Base-by-base conservation (phyloP, 1,284 basidiomycete species). In the Cryptococcus sp. region DNA sequence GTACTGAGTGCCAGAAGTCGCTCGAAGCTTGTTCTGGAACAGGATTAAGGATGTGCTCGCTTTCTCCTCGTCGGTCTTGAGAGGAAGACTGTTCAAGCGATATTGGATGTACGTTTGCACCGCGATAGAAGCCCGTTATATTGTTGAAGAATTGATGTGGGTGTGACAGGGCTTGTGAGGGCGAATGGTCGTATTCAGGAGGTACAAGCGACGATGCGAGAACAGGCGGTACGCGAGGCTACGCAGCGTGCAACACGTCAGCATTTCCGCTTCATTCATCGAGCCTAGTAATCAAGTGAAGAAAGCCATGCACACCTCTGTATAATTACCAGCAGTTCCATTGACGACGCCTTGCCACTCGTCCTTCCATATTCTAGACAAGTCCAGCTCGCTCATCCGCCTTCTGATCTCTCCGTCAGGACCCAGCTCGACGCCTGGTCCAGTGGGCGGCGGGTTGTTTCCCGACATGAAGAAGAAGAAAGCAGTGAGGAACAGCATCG, bases 391-490 rank as follows among this genome's bases (percentile, higher is more conserved):
- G 0, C 69, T 73, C 45, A 69, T 50, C 20, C 70, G 57, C 13
- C 50, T 58, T 23, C 55, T 52, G 25, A 75, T 47, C 62, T 75
- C 62, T 19, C 73, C 76, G 54, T 77, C 72, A 0, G 68, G 67
- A 10, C 71, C 73, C 11, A 73, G 55, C 19, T 64, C 57, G 10
- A 73, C 62, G 15, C 61, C 58, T 40, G 49, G 42, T 15, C 46
- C 39, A 15, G 48, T 52, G 8, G 64, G 63, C 11, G 64, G 58
- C 38, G 65, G 59, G 51, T 75, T 76, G 1, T 61, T 62, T 1
- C 75, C 72, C 15, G 68, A 71, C 72, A 75, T 77, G 61, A 76
- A 72, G 65, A 78, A 77, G 70, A 78, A 76, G 68, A 77, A 78
- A 52, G 77, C 71, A 1, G 72, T 73, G 40, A 77, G 52, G 60